These are phyloP conservation scores for Pistacia integerrima DNA, from an alignment of 345 rosid species.

Conservation along the genomic window DNA sequence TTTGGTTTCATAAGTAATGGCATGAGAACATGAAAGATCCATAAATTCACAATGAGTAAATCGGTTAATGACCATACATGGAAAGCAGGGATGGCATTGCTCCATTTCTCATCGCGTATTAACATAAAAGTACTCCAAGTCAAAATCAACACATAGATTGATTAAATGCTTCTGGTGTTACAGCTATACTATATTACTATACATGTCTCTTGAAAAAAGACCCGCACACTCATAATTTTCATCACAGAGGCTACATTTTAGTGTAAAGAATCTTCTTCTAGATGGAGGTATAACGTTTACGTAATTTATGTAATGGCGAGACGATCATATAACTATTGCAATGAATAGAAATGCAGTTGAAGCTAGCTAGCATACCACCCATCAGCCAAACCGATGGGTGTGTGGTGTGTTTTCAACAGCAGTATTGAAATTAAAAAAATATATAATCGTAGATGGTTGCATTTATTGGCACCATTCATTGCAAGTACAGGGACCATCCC, in stretches of 20 bases:
- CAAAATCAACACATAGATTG: background rate
- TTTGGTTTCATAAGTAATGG: too few relatives aligned
- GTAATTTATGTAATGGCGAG: background rate
- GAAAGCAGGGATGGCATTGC: too few relatives aligned
- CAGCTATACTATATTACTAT: background rate
- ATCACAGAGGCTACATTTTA: background rate
- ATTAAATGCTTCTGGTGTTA: background rate
- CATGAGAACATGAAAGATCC: too few relatives aligned
- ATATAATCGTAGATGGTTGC: background rate
- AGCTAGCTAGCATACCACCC: background rate
- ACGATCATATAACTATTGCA: background rate
- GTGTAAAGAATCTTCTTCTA: background rate
- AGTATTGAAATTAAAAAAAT: background rate
- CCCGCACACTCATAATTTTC: background rate
- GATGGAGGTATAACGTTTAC: background rate
- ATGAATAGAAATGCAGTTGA: background rate
- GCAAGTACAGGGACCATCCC: background rate
- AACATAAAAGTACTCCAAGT: too few relatives aligned
- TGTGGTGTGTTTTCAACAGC: background rate
- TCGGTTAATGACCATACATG: too few relatives aligned
- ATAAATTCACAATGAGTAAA: too few relatives aligned
- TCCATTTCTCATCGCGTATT: too few relatives aligned
- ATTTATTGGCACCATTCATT: constrained; percentile 11
- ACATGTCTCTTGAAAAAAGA: too few relatives aligned
- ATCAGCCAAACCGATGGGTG: background rate